These are phyloP conservation scores for Jackrogersella minutella DNA, from an alignment of 495 filamentous ascomycete genomes.

Conservation along the genomic window DNA sequence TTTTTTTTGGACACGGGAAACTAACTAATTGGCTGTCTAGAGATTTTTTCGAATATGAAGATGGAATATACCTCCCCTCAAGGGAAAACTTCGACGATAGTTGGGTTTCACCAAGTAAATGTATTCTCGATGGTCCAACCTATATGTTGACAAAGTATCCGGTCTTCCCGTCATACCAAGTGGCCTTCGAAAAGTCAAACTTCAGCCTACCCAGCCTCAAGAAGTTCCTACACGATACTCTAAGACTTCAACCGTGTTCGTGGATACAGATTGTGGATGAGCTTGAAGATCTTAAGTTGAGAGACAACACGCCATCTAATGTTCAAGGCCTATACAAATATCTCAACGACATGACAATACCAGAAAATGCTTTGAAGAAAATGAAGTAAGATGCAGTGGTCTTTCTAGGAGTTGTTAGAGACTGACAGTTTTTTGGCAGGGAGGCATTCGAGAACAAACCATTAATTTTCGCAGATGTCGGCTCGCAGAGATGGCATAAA, in stretches of 20 bases:
- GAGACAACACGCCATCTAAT: background rate
- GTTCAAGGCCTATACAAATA: background rate
- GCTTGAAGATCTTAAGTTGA: conserved; percentile 23
- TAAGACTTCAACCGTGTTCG: conserved; percentile 31
- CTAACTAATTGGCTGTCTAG: background rate
- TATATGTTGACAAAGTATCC: conserved; percentile 10
- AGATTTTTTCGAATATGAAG: background rate
- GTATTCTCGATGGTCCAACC: conserved; percentile 27
- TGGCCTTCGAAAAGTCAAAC: background rate
- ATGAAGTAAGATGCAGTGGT: conserved; percentile 10
- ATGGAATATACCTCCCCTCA: background rate
- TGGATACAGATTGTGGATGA: conserved; percentile 32
- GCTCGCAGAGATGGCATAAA: conserved; percentile 42
- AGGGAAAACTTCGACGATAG: background rate
- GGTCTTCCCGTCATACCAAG: conserved; percentile 9
- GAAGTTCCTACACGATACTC: conserved; percentile 33
- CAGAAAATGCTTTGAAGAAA: too few relatives aligned
- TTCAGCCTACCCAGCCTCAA: conserved; percentile 5
- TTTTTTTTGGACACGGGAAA: background rate
- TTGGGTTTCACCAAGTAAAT: conserved; percentile 7
- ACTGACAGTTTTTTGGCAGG: conserved; percentile 7
- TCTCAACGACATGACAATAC: background rate
- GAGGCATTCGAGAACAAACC: conserved; percentile 35
- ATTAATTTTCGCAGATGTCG: conserved; percentile 41
- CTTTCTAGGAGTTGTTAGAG: background rate